Evolutionary conservation across 1,284 basidiomycete species (phyloP).

Genomic region (Sporisorium iseilematis-ciliati): DNA sequence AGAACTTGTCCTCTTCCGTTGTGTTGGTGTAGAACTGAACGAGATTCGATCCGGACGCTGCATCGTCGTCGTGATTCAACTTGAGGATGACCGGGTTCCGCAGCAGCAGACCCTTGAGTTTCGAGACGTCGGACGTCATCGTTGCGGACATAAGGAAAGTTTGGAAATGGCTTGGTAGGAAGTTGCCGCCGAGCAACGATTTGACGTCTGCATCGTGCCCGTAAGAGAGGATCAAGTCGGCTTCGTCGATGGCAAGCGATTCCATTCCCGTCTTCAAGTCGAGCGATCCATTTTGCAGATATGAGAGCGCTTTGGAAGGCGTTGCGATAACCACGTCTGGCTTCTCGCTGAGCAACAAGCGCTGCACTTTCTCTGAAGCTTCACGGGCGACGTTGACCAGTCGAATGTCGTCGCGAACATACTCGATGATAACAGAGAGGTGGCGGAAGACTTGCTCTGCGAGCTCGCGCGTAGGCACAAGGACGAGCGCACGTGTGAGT

Average conservation of each 20-base stretch:
- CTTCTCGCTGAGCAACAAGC: conserved; percentile 84
- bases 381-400: conserved; percentile 81
- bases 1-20: conserved; percentile 94
- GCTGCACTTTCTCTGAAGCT: conserved; percentile 79
- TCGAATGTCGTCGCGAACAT: conserved; percentile 77
- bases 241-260: conserved; percentile 95
- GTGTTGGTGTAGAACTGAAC: conserved; percentile 64
- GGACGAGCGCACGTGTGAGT: conserved; percentile 82
- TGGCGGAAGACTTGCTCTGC: conserved; percentile 88
- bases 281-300: conserved; percentile 80
- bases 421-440: conserved; percentile 79
- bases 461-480: conserved; percentile 94
- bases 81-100: conserved; percentile 81
- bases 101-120: conserved; percentile 86
- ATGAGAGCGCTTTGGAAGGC: conserved; percentile 82
- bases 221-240: conserved; percentile 96
- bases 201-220: conserved; percentile 92
- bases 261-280: conserved; percentile 74
- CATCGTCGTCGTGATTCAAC: conserved; percentile 51
- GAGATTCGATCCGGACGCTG: conserved; percentile 41
- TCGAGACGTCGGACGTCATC: conserved; percentile 93
- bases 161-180: conserved; percentile 88
- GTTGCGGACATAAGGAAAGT: conserved; percentile 98
- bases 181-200: conserved; percentile 79
- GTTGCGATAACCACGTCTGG: conserved; percentile 94